A percentile compares a stretch with the other conserved stretches of the same genome.
These are phyloP conservation scores for Ehretia macrophylla DNA, from an alignment of 257 asterid genomes.

Conservation along the genomic window DNA sequence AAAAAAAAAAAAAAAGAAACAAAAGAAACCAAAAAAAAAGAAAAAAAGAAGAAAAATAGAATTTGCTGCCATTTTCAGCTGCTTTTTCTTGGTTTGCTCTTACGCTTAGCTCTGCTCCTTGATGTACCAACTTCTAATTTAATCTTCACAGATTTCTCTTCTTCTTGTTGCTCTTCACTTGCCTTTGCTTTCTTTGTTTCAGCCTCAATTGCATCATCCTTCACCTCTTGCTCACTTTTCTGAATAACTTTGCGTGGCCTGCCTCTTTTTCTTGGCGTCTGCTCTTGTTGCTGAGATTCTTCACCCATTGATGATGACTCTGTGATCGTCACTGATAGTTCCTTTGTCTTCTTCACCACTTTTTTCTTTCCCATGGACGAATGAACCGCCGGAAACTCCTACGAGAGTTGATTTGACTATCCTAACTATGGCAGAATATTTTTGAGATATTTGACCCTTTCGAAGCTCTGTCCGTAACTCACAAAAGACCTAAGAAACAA, in stretches of 20 bases:
- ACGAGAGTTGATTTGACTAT: too few species aligned
- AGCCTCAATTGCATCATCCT: constrained; percentile 7
- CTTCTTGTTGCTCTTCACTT: constrained; percentile 18
- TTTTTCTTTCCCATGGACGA: constrained; percentile 65
- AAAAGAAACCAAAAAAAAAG: too few species aligned
- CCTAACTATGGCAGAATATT: too few species aligned
- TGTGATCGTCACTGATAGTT: constrained; percentile 44
- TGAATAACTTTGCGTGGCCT: constrained; percentile 48
- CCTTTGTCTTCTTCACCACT: constrained; percentile 51
- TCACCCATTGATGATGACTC: constrained; percentile 44
- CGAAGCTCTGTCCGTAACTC: too few species aligned
- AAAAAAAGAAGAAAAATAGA: background rate
- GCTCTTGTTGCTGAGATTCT: constrained; percentile 17
- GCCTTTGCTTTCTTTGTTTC: constrained; percentile 33
- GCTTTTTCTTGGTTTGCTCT: constrained; percentile 71
- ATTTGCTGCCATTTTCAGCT: constrained; percentile 30
- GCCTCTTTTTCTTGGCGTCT: constrained; percentile 62
- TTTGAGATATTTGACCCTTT: too few species aligned
- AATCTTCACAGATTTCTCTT: constrained; percentile 13
- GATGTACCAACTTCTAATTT: constrained; percentile 21
- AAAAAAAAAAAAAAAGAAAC: too few species aligned
- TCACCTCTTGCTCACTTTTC: constrained; percentile 16
- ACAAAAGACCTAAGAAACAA: too few species aligned
- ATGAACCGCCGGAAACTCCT: too few species aligned
- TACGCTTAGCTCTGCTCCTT: constrained; percentile 61